Conservation (phyloP, 2,329 filamentous ascomycete genomes). For the Penicillium palitans region DNA sequence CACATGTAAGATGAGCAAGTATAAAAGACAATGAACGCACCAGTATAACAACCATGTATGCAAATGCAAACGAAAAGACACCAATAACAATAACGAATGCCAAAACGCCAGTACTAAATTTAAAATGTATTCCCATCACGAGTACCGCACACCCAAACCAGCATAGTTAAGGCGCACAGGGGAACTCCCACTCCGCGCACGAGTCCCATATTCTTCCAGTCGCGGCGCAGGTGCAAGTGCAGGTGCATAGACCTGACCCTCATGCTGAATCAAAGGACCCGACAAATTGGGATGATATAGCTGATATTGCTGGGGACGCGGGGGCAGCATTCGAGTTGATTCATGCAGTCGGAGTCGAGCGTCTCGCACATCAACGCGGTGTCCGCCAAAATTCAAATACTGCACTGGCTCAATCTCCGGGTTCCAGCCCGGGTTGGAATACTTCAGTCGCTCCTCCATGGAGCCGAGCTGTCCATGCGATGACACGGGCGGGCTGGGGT, state of each 20-base stretch:
- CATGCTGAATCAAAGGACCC: slow-evolving; percentile 30
- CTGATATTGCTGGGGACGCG: slow-evolving; percentile 24
- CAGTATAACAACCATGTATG: background rate
- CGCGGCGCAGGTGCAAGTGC: slow-evolving; percentile 10
- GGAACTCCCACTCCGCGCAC: slow-evolving; percentile 36
- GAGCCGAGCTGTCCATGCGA: slow-evolving; percentile 19
- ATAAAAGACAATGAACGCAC: background rate
- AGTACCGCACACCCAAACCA: slow-evolving; percentile 24
- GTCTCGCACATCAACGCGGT: slow-evolving; percentile 35
- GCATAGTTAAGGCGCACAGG: slow-evolving; percentile 29
- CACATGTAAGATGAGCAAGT: background rate
- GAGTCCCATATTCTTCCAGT: slow-evolving; percentile 20
- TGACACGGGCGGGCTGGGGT: slow-evolving; percentile 11
- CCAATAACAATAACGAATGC: background rate
- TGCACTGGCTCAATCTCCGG: slow-evolving; percentile 16
- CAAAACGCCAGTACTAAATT: background rate
- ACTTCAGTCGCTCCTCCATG: slow-evolving; percentile 22
- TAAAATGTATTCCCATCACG: background rate
- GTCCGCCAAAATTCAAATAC: slow-evolving; percentile 28
- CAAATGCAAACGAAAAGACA: background rate
- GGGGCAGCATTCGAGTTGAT: slow-evolving; percentile 16
- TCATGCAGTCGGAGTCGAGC: slow-evolving; percentile 29
- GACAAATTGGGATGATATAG: slow-evolving; percentile 33
- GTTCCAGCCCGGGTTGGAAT: slow-evolving; percentile 19
- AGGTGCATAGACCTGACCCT: slow-evolving; percentile 18